Base-by-base conservation (phyloP, 148 eudicot species). In the Chenopodium quinoa region DNA sequence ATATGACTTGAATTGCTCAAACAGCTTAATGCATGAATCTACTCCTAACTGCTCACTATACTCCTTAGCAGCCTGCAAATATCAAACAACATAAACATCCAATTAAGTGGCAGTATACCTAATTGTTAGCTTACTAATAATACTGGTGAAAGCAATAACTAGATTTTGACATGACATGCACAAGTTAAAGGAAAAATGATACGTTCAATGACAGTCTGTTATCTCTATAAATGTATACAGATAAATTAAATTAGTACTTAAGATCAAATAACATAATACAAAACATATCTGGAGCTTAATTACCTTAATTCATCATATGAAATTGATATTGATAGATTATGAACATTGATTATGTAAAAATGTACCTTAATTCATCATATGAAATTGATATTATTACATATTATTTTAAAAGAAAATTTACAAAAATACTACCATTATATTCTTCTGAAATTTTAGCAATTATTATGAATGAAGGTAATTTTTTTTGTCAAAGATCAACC, bases 1-100 rank as follows among this genome's bases (percentile, higher is more conserved):
- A 84, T 93, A 93, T 12, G 97, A 93, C 83, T 93, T 93, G 78
- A 91, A 93, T 80, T 93, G 94, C 94, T 93, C 97, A 85, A 93
- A 93, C 27, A 93, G 90, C 82, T 93, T 93, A 14, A 93, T 92
- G 81, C 97, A 93, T 66, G 89, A 86, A 83, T 93, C 97, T 76
- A 90, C 91, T 46, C 97, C 97, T 75, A 93, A 83, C 81, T 91
- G 95, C 70, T 93, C 97, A 78, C 88, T 89, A 75, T 93, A 91
- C 88, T 93, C 97, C 79, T 93, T 93, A 5, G 97, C 97, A 82
- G 92, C 90, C 97, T 93, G 85, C 82, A 90, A 50, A 71, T 8
- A 84, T 25, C 80, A 80, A 46, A 71, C 17, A 84, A 22, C 76
- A 73, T 19, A 58, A 50, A 31, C 66, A 81, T 48, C 37, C 46